Percentiles rank a stretch among this genome's conserved stretches.
Evolutionary conservation across 768 basidiomycete species (phyloP).

Genomic region (Leucogyrophana mollusca): DNA sequence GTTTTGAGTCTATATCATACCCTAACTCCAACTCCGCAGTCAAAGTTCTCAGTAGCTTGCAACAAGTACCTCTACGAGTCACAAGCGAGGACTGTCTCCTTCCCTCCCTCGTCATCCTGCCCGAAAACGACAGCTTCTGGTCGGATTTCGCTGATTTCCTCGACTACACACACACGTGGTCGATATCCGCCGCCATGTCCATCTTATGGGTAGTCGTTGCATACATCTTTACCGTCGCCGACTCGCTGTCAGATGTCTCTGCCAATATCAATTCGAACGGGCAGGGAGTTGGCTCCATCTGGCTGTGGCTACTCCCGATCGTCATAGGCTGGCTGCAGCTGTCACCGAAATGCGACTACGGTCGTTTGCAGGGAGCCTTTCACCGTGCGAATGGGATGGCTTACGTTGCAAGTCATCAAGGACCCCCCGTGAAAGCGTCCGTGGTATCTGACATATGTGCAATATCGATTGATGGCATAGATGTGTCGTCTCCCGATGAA

Average conservation of each 20-base stretch:
- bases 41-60: slow-evolving; percentile 35
- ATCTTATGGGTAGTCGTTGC: slow-evolving; percentile 46
- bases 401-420: slow-evolving; percentile 18
- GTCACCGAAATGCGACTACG: slow-evolving; percentile 37
- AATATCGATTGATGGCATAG: slow-evolving; percentile 1
- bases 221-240: slow-evolving; percentile 37
- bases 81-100: slow-evolving; percentile 26
- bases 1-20: slow-evolving; percentile 28
- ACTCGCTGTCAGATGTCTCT: slow-evolving; percentile 17
- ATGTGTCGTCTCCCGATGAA: slow-evolving; percentile 21
- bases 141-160: slow-evolving; percentile 27
- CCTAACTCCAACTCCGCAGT: slow-evolving; percentile 24
- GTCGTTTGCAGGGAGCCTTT: slow-evolving; percentile 29
- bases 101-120: slow-evolving; percentile 41
- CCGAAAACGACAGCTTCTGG: slow-evolving; percentile 45
- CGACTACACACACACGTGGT: slow-evolving; percentile 40
- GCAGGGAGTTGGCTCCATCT: slow-evolving; percentile 37
- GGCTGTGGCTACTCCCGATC: slow-evolving; percentile 44
- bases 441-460: not conserved
- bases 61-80: slow-evolving; percentile 40
- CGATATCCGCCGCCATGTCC: slow-evolving; percentile 36
- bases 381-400: slow-evolving; percentile 25
- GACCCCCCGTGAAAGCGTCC: not conserved
- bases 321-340: slow-evolving; percentile 41
- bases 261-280: slow-evolving; percentile 30